Evolutionary conservation across 345 rosid genomes (phyloP).

Genomic region (Acer saccharum): DNA sequence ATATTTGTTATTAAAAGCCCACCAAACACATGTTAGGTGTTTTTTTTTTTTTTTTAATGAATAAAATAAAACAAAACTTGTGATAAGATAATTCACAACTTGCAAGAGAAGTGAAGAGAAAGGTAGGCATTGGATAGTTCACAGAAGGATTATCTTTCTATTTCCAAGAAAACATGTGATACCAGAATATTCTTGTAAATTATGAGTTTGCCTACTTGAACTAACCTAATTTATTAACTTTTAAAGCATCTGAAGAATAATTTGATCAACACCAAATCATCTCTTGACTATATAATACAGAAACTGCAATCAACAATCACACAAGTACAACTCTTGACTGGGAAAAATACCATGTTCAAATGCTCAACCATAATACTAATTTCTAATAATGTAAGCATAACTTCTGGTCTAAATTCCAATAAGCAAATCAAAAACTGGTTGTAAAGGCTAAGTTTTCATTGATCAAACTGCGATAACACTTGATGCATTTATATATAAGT

Average conservation of each 20-base stretch:
- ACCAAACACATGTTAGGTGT: background rate
- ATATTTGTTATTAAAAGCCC: background rate
- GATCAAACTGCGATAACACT: background rate
- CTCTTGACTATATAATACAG: too few species aligned
- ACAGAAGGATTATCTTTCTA: background rate
- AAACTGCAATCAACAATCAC: background rate
- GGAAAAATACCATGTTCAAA: background rate
- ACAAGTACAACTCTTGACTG: background rate
- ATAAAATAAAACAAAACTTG: too few species aligned
- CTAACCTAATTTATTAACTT: too few species aligned
- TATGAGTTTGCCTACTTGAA: too few species aligned
- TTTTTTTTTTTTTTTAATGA: too few species aligned
- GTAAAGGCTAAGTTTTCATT: background rate
- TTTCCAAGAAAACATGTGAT: background rate
- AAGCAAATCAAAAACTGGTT: background rate
- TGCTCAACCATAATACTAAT: too few species aligned
- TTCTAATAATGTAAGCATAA: too few species aligned
- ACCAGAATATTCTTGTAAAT: background rate
- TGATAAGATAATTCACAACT: background rate
- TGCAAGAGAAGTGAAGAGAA: background rate
- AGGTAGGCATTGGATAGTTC: background rate
- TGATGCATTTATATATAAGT: constrained; percentile 5
- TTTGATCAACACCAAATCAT: background rate
- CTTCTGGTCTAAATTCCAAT: too few species aligned
- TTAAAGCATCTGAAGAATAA: background rate